A percentile compares a stretch with the other conserved stretches of the same genome.
phyloP scores from a whole-genome alignment of 2,329 filamentous ascomycete species.

The Alternaria arbusti region DNA sequence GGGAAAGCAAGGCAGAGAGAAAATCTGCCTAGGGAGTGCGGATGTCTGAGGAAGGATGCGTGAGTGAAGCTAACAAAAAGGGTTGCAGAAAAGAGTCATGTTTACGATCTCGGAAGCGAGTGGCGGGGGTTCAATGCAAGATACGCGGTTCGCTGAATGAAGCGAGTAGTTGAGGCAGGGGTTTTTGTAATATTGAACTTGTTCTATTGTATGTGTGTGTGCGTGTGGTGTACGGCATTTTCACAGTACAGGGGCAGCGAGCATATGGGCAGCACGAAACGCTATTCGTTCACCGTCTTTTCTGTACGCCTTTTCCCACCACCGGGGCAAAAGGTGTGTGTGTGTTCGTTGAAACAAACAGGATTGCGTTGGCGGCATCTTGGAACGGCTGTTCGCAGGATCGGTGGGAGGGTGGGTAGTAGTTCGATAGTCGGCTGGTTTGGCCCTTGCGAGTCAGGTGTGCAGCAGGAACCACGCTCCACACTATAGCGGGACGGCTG shows the following conservation, averaged over 20 bases:
- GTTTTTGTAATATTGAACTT: not conserved
- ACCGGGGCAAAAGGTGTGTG: not conserved
- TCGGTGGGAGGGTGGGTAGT: not conserved
- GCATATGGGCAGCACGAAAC: not conserved
- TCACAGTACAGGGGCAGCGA: not conserved
- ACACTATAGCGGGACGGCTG: slow-evolving; percentile 1
- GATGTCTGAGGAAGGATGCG: not conserved
- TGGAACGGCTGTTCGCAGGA: slow-evolving; percentile 17
- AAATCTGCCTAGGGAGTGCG: too few relatives aligned
- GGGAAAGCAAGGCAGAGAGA: not conserved
- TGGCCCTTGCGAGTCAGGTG: not conserved
- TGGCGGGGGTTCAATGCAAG: not conserved
- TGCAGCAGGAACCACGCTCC: not conserved
- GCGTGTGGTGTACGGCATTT: not conserved
- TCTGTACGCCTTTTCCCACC: not conserved
- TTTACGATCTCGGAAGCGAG: not conserved
- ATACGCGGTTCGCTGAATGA: not conserved
- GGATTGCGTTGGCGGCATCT: slow-evolving; percentile 1
- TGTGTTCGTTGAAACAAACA: not conserved
- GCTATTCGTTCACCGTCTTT: slow-evolving; percentile 2
- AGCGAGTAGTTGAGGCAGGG: not conserved
- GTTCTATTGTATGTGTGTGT: not conserved
- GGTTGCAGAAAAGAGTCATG: not conserved
- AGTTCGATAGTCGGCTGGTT: not conserved
- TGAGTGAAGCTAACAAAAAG: not conserved